Base-by-base conservation (phyloP, 1,284 basidiomycete genomes). In the Tetrapyrgos nigripes region DNA sequence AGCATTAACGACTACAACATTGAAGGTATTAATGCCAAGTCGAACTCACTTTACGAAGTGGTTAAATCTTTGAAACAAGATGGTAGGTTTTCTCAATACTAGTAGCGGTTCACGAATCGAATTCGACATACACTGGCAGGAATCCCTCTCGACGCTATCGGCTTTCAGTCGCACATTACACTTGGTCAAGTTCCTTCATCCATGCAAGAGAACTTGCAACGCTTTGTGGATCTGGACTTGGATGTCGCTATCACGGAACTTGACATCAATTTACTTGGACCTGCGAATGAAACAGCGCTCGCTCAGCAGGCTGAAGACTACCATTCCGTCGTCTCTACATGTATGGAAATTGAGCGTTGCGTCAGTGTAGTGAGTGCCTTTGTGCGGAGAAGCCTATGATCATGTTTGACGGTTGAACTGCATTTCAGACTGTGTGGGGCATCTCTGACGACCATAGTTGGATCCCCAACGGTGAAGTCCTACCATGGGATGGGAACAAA, bases 211-310 rank as follows among this genome's bases (percentile, higher is more conserved):
- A 57, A 57, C 29, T 23, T 57, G 11, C 49, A 57, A 29, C 49
- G 56, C 2, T 57, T 57, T n/a, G 49, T 43, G 31, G 50, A 52
- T 35, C 56, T 57, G 5, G 56, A 35, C 26, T 14, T 57, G n/a
- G 56, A 57, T 17, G 56, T 57, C 26, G 56, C 56, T 6, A 52
- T 57, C 21, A 57, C 56, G 21, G 56, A 57, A 29, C 56, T 57
- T 10, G 56, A 57, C 21, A 57, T 57, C n/a, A 51, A 52, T 11
- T 28, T 57, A 19, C 26, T 24, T 23, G 49, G 49, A 14, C 56
- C 56, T 17, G 49, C 35, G 6, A 57, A 51, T 19, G 56, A 11
- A 2, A 52, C 49, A 11, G 21, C 37, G 23, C 43, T 57, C 11
- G 56, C 23, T 6, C 56, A 57, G n/a, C 56, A 57, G 27, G 50